Base-by-base conservation (phyloP, 2,329 filamentous ascomycete species). In the Trichoderma asperellum region DNA sequence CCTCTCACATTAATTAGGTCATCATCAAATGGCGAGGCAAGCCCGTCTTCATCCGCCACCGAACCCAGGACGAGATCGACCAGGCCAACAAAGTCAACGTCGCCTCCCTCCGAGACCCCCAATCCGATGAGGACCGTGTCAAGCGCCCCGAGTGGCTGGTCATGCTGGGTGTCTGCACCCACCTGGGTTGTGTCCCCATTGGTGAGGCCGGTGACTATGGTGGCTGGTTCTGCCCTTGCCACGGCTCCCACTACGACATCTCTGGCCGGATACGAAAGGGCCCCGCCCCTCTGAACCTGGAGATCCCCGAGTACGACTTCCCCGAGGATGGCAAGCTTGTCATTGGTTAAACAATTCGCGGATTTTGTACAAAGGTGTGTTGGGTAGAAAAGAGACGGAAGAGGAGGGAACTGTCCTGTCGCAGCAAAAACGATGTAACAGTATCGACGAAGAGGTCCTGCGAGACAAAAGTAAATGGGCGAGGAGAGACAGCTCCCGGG, bases 21-120 rank as follows among this genome's bases (percentile, higher is more conserved):
- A 96, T 99, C 83, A 97, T 99, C 88, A 99, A 99, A 87, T 99
- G 96, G 96, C 92, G 96, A 87, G 96, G 96, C 82, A 99, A 99
- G 92, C 96, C 96, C 82, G 94, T 99, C 82, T 99, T 99, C 88
- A 94, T 99, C 89, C 94, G 96, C 83, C 96, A 99, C 91, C 93
- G 96, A 80, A 99, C 96, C 77, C 84, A 89, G 78, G 86, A 88
- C 78, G 96, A 99, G 86, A 98, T 99, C 85, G 89, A 94, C 79
- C 92, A 97, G 84, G 96, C 96, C 82, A 94, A 97, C 85, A 88
- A 91, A 80, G 89, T 93, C 82, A 92, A 96, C 81, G 87, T 96
- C 82, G 83, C 93, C 78, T 82, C 88, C 74, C 89, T 99, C 78
- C 91, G 96, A 84, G 95, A 99, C 82, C 96, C 96, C 75, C 91